Evolutionary conservation across 2,329 filamentous ascomycete species (phyloP), one percentile per base, ranked within the genome.

Genomic region (Furcasterigmium sp.): DNA sequence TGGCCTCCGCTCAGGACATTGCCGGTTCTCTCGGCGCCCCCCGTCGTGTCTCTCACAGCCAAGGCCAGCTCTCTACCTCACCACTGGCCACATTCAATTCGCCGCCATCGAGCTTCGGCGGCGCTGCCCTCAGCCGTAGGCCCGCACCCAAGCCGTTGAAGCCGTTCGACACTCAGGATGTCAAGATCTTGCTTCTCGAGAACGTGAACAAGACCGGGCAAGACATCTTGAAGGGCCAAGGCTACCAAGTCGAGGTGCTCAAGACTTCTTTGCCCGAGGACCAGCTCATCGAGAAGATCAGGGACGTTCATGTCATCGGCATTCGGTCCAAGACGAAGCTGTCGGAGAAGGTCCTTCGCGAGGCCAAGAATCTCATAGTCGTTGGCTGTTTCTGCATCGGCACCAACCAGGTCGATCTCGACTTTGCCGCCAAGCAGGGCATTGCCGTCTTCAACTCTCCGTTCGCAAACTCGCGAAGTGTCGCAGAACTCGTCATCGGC

Each of bases 371-470:
- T 63, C 78, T 98, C 42, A 85, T 97, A 46, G 93, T 96, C 49
- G 82, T 97, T 55, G 93, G 93, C 48, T 98, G 93, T 72, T 98
- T 98, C 78, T 98, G 93, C 66, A 98, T 98, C 57, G 93, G 93
- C 52, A 98, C 93, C 45, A 97, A 95, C 70, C 90, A 95, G 65
- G 90, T 95, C 52, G 85, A 95, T 62, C 80, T 95, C 47, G 78
- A 88, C 48, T 91, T 82, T 60, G 89, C 90, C 23, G 89, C 89
- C 38, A 76, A 78, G 53, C 81, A 87, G 60, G 90, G 93, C 53
- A 95, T 97, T 62, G 90, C 91, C 28, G 93, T 98, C 51, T 98
- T 98, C 81, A 98, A 98, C 71, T 97, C 93, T 37, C 93, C 93
- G 2, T 98, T 98, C 69, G 91, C 87, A 69, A 98, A 98, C 70